Base-by-base conservation (phyloP, 306 rosid species). In the Neltuma alba region DNA sequence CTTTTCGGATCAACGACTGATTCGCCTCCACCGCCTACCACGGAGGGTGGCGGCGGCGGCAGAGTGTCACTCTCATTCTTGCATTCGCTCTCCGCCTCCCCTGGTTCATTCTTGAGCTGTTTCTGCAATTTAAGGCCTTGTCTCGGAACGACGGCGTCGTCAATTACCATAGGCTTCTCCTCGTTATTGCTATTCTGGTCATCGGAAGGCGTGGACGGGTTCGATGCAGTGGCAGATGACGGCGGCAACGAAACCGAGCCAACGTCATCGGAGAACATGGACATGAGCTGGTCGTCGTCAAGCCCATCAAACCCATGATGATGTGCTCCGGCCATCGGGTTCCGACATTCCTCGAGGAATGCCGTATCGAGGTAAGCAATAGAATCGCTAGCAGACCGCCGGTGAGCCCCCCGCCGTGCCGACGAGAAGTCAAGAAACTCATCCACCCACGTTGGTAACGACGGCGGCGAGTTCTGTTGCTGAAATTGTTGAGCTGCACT, bases 341-440 rank as follows among this genome's bases (percentile, higher is more conserved):
- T 78, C 31, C 68, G 84, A 14, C 87, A 85, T 76, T 86, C 92
- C 50, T 92, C 97, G 2, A 90, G 77, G 23, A 69, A 69, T 69
- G 74, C 54, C 7, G 74, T 25, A 23, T 69, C 74, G 7, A 69
- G 74, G 45, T 93, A 95, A 2, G 99, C 89, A 1, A 93, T 81
- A 27, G 99, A 95, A 80, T 95, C 97, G 76, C 99, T 95, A 4
- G 87, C 88, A 1, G 97, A 90, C 13, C 98, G 77, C 28, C 98
- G 79, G 84, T 95, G 99, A 2, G 87, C 74, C 2, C 92, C 96
- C 2, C 97, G 89, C 25, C 98, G 67, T 25, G 89, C 28, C 6
- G 97, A 83, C 4, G 99, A 85, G 91, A 92, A 95, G 83, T 91
- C 97, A n/a, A 92, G 92, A 9, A 95, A 95, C 31, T 95, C 99